A percentile compares a stretch with the other conserved stretches of the same genome.
Conservation (phyloP, 2,329 filamentous ascomycete genomes). For the Dendryphion nanum region DNA sequence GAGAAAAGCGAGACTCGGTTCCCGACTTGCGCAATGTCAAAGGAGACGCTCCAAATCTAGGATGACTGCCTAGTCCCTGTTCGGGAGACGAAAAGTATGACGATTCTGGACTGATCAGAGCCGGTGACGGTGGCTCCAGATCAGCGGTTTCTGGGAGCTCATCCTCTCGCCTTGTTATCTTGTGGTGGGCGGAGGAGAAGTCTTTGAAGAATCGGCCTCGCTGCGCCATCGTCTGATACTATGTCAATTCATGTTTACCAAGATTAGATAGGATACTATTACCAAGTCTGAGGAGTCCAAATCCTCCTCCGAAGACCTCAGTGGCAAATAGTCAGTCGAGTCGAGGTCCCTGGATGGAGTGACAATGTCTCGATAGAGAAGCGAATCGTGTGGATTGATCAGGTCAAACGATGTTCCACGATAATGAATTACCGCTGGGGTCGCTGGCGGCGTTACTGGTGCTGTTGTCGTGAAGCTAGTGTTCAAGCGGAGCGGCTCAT, state of each 20-base stretch:
- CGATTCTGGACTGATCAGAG: constrained; percentile 24
- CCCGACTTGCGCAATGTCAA: constrained; percentile 13
- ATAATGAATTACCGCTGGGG: constrained; percentile 39
- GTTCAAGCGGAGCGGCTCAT: constrained; percentile 17
- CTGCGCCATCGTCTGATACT: constrained; percentile 27
- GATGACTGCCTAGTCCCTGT: constrained; percentile 21
- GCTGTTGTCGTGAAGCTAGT: constrained; percentile 24
- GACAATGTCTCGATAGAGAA: constrained; percentile 35
- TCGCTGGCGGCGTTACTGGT: constrained; percentile 35
- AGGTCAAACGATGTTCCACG: constrained; percentile 41
- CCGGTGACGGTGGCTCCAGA: constrained; percentile 24
- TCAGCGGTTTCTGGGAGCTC: constrained; percentile 13
- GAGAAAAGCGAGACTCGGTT: constrained; percentile 27
- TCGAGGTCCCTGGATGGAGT: constrained; percentile 37
- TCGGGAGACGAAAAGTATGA: constrained; percentile 25
- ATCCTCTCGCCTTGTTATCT: constrained; percentile 20
- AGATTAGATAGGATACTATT: constrained; percentile 2
- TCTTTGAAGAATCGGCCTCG: constrained; percentile 30
- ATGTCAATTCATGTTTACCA: too few species aligned
- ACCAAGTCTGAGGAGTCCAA: constrained; percentile 19
- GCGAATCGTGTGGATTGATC: constrained; percentile 39
- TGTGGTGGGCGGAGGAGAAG: constrained; percentile 25
- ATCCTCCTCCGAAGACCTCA: constrained; percentile 22
- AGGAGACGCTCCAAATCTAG: constrained; percentile 16
- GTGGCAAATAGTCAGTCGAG: constrained; percentile 29